Evolutionary conservation across 257 asterid genomes (phyloP).

Genomic region (Datura wrightii): DNA sequence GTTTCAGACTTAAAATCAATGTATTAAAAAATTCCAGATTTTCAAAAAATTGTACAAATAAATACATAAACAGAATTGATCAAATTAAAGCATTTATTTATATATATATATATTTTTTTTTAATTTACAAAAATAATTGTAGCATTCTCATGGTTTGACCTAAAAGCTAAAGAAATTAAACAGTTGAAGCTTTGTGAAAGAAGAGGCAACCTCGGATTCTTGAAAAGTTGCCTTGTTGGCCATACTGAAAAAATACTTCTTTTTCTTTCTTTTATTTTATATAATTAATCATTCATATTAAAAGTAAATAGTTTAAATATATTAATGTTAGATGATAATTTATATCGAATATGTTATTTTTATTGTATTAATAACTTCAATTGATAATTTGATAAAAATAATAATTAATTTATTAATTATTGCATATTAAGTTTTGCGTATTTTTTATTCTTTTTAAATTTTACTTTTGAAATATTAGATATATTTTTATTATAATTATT

Average conservation of each 20-base stretch:
- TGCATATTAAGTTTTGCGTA: too few species aligned
- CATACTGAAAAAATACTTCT: background rate
- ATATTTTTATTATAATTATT: too few species aligned
- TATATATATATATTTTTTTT: too few species aligned
- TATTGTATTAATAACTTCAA: background rate
- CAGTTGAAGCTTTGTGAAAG: slow-evolving; percentile 35
- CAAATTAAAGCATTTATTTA: background rate
- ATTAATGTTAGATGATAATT: background rate
- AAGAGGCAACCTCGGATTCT: slow-evolving; percentile 59
- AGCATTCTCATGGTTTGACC: slow-evolving; percentile 40
- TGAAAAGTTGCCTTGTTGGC: slow-evolving; percentile 38
- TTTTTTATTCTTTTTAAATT: too few species aligned
- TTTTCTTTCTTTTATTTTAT: background rate
- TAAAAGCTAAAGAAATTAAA: slow-evolving; percentile 45
- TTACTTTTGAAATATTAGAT: too few species aligned
- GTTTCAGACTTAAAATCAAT: background rate
- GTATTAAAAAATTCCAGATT: background rate
- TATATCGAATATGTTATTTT: too few species aligned
- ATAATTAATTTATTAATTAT: background rate
- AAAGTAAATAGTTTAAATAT: background rate
- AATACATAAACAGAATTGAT: background rate
- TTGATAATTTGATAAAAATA: background rate
- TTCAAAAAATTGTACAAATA: background rate
- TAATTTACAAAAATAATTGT: background rate
- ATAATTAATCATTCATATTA: background rate